Evolutionary conservation across 2,329 filamentous ascomycete genomes (phyloP).

Genomic region (Exophiala calicioides): DNA sequence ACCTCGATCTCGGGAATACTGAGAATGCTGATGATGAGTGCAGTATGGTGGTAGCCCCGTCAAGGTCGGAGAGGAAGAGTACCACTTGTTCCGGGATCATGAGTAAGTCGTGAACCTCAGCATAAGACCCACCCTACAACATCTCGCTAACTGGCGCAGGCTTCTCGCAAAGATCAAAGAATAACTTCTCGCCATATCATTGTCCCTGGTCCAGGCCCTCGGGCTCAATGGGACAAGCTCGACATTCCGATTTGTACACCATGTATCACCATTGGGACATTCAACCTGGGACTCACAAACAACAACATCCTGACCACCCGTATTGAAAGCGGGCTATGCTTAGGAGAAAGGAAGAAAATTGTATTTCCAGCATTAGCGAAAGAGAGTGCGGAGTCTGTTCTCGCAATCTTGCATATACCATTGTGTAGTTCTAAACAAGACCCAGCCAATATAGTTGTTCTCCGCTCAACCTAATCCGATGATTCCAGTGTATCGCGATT

Average conservation of each 20-base stretch:
- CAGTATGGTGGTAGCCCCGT: conserved; percentile 92
- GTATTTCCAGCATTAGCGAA: conserved; percentile 18
- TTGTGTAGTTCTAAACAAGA: conserved; percentile 19
- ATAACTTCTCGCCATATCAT: conserved; percentile 53
- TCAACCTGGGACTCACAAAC: neutral
- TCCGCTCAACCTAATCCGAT: conserved; percentile 25
- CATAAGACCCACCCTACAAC: neutral
- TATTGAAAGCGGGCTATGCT: no score
- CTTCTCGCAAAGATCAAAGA: conserved; percentile 99
- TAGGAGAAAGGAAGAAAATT: conserved; percentile 5
- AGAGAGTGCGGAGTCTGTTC: conserved; percentile 12
- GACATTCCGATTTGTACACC: conserved; percentile 21
- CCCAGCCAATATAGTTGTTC: conserved; percentile 22
- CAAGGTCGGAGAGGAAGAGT: conserved; percentile 98
- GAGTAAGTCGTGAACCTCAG: conserved; percentile 68
- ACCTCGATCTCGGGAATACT: neutral
- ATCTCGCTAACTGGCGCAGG: conserved; percentile 51
- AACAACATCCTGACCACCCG: conserved; percentile 2
- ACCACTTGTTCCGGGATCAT: conserved; percentile 91
- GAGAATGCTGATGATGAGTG: conserved; percentile 30
- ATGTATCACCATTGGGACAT: conserved; percentile 21
- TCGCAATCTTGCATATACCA: conserved; percentile 19
- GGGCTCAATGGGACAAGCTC: neutral
- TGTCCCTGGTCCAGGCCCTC: no score
- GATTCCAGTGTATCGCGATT: no score